Conservation (phyloP, 2,329 filamentous ascomycete genomes). For the Aureobasidium uvarum region DNA sequence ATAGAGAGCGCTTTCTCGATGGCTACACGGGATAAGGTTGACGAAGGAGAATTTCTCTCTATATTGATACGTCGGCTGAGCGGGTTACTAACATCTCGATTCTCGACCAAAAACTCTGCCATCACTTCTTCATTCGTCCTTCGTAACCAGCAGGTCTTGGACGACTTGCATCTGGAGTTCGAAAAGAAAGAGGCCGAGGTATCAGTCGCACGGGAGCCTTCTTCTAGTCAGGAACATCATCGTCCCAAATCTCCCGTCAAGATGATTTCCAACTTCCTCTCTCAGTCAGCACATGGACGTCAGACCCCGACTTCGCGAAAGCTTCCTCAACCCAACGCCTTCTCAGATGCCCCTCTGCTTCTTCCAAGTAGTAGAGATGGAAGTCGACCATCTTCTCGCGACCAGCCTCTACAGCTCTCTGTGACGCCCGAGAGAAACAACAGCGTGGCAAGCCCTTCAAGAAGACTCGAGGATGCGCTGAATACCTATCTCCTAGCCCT, state of each 20-base stretch:
- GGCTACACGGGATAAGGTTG: constrained; percentile 71
- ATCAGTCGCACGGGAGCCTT: constrained; percentile 34
- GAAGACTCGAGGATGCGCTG: constrained; percentile 79
- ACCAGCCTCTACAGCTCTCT: constrained; percentile 28
- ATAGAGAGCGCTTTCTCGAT: constrained; percentile 66
- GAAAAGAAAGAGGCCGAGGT: constrained; percentile 44
- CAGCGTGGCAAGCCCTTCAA: constrained; percentile 56
- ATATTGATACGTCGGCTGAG: constrained; percentile 72
- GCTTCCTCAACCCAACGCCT: constrained; percentile 28
- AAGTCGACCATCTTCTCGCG: constrained; percentile 37
- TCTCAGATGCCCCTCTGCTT: constrained; percentile 39
- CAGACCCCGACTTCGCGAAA: constrained; percentile 35
- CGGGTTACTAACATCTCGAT: constrained; percentile 68
- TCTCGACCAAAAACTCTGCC: constrained; percentile 63
- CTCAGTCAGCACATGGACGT: constrained; percentile 56
- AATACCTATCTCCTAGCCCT: constrained; percentile 78
- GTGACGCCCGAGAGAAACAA: constrained; percentile 11
- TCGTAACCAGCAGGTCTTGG: constrained; percentile 74
- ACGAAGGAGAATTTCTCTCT: constrained; percentile 68
- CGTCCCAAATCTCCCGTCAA: constrained; percentile 86
- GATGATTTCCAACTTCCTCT: constrained; percentile 72
- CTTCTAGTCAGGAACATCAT: constrained; percentile 45
- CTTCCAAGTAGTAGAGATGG: constrained; percentile 40
- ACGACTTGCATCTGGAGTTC: constrained; percentile 54
- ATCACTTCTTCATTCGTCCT: constrained; percentile 69